Evolutionary conservation across 1,139 yeast genomes (phyloP), one percentile per base, ranked within the genome.

Genomic region (Keqinozyma sinolaborantium): DNA sequence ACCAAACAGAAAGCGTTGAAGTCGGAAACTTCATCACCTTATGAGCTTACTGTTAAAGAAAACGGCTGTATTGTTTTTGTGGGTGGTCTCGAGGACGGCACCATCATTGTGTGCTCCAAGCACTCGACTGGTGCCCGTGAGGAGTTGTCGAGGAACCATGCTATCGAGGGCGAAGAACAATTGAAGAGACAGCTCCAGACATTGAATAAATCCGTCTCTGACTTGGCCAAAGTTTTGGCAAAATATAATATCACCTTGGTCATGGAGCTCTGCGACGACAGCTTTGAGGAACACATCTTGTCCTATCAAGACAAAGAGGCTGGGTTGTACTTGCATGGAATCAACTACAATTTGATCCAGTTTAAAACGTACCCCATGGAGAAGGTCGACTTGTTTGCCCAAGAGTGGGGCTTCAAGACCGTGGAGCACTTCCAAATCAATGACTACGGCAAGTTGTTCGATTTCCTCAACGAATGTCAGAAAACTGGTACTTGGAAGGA

Each of bases 1-100:
- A 83, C 95, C 0, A 69, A 62, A 33, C 68, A 78, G 64, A 61
- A 58, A 0, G 50, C 52, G 42, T 55, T 90, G 16, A 47, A 53
- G 23, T 35, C 46, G 1, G 50, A 66, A 14, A 82, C 95, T 0
- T 20, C 25, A 1, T 97, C 96, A 0, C 97, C 97, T 0, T 92
- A 83, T 53, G 77, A 74, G 13, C 73, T 88, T 4, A 80, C 97
- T 0, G 67, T 83, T 25, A 92, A 92, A 53, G 95, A 94, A 38
- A 94, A 92, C 50, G 99, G 99, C 0, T 92, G 97, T 50, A 88
- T 94, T 39, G 79, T 86, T 2, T 78, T 94, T 39, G 71, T 92
- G 11, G 71, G 95, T 2, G 97, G 94, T 0, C 58, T 86, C 13
- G 65, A 64, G 4, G 82, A 80, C 45, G 95, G 95, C 0, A 73